phyloP scores from a whole-genome alignment of 1,284 basidiomycete species.

The Anthracocystis setariae region DNA sequence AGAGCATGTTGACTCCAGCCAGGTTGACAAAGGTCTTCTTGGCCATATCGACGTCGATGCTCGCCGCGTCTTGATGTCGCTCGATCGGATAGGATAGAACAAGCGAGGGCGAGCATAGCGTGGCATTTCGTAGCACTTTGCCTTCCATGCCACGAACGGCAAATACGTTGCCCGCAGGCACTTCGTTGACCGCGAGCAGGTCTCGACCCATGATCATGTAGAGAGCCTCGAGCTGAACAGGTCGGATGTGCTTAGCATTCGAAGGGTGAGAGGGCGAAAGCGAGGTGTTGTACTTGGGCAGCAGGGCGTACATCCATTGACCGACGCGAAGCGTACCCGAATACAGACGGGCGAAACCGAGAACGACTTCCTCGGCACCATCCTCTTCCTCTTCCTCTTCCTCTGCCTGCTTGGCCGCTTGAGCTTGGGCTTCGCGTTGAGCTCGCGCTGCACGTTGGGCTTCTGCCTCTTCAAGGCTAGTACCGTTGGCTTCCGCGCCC shows the following conservation, averaged over 20 bases:
- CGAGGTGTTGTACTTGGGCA: conserved; percentile 87
- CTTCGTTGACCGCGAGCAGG: conserved; percentile 81
- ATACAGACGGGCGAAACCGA: conserved; percentile 92
- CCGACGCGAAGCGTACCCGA: conserved; percentile 83
- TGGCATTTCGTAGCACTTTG: conserved; percentile 88
- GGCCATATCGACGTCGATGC: conserved; percentile 30
- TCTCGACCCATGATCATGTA: conserved; percentile 99
- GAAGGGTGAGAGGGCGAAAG: conserved; percentile 76
- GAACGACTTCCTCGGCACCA: conserved; percentile 54
- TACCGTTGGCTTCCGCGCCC: conserved; percentile 41
- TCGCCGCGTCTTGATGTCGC: conserved; percentile 13
- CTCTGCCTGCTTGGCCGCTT: conserved; percentile 26
- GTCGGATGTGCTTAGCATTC: conserved; percentile 74
- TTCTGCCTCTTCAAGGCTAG: conserved; percentile 45
- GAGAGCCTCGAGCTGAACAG: conserved; percentile 77
- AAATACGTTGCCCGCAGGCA: conserved; percentile 95
- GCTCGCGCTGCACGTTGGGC: conserved; percentile 34
- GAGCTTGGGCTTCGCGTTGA: conserved; percentile 30
- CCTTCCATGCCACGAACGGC: conserved; percentile 90
- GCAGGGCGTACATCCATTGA: conserved; percentile 75
- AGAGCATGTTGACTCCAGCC: conserved; percentile 60
- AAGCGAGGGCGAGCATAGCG: conserved; percentile 76
- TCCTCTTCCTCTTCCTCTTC: conserved; percentile 34
- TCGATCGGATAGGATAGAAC: conserved; percentile 33
- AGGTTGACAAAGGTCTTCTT: conserved; percentile 56